These are phyloP conservation scores for Phtheirospermum japonicum DNA, from an alignment of 257 asterid species.

Conservation along the genomic window DNA sequence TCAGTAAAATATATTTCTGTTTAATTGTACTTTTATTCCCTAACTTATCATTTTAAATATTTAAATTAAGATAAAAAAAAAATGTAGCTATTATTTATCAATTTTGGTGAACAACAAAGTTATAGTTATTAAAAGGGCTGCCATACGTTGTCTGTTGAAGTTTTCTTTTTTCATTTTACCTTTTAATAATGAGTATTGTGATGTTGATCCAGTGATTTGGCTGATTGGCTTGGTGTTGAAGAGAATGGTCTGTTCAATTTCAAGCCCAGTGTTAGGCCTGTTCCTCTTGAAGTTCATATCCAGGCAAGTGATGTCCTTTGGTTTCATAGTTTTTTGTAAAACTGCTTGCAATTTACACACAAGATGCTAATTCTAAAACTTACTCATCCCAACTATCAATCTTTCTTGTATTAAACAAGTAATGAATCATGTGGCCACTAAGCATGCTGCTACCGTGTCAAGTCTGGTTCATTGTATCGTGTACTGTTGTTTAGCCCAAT, in stretches of 20 bases:
- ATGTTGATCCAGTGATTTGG: constrained; percentile 72
- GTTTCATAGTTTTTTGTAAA: constrained; percentile 24
- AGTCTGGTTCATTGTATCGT: neutral
- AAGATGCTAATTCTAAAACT: constrained; percentile 17
- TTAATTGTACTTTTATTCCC: neutral
- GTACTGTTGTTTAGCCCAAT: constrained; percentile 13
- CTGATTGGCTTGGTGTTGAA: constrained; percentile 96
- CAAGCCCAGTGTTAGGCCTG: constrained; percentile 99
- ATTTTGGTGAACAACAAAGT: neutral
- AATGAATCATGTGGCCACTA: constrained; percentile 1
- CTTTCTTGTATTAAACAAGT: constrained; percentile 4
- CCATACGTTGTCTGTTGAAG: neutral
- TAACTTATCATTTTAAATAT: neutral
- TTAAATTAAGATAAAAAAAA: too few relatives aligned
- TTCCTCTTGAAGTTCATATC: constrained; percentile 99
- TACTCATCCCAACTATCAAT: constrained; percentile 8
- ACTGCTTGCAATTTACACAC: constrained; percentile 19
- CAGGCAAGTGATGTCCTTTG: constrained; percentile 63
- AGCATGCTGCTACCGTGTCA: neutral
- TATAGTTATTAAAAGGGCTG: neutral
- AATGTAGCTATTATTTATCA: too few relatives aligned
- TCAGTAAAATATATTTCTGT: neutral
- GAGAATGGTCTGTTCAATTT: constrained; percentile 91
- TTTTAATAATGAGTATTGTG: constrained; percentile 9
- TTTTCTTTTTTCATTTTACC: neutral